Conservation (phyloP, 2,329 filamentous ascomycete species). For the Xylariaceae sp. region DNA sequence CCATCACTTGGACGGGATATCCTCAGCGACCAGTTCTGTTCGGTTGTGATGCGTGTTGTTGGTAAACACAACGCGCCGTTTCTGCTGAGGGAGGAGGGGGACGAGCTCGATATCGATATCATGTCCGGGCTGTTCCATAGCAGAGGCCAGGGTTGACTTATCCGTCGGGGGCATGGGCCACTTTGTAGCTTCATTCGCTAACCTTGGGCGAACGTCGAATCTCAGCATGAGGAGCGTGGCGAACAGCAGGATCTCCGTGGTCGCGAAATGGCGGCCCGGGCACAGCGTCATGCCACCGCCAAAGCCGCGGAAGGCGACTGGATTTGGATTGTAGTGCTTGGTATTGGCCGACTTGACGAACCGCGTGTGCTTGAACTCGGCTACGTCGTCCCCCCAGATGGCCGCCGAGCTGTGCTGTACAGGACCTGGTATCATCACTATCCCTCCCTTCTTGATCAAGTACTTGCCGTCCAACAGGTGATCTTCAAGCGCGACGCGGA, state of each 20-base stretch:
- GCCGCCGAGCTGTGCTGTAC: slow-evolving; percentile 8
- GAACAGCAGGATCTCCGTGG: slow-evolving; percentile 12
- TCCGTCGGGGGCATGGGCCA: slow-evolving; percentile 1
- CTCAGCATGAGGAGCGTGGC: slow-evolving; percentile 4
- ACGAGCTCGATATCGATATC: slow-evolving; percentile 3
- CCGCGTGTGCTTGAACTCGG: slow-evolving; percentile 7
- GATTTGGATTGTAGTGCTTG: slow-evolving; percentile 8
- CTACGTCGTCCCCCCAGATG: slow-evolving; percentile 5
- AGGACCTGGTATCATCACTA: slow-evolving; percentile 5
- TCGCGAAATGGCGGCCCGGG: slow-evolving; percentile 13
- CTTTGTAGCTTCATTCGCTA: background rate
- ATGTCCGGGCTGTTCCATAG: slow-evolving; percentile 1
- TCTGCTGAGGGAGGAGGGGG: background rate
- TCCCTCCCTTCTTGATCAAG: slow-evolving; percentile 10
- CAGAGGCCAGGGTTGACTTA: slow-evolving; percentile 1
- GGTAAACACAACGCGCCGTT: slow-evolving; percentile 1
- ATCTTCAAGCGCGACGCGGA: slow-evolving; percentile 7
- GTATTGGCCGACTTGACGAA: background rate
- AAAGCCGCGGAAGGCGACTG: slow-evolving; percentile 12
- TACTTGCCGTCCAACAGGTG: slow-evolving; percentile 10
- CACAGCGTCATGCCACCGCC: slow-evolving; percentile 10
- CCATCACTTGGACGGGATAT: too few species aligned
- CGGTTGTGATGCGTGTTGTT: background rate
- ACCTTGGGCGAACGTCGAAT: slow-evolving; percentile 5
- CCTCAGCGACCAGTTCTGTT: background rate